These are phyloP conservation scores for Pestalotiopsis sp. DNA, from an alignment of 2,329 filamentous ascomycete genomes.

Conservation along the genomic window DNA sequence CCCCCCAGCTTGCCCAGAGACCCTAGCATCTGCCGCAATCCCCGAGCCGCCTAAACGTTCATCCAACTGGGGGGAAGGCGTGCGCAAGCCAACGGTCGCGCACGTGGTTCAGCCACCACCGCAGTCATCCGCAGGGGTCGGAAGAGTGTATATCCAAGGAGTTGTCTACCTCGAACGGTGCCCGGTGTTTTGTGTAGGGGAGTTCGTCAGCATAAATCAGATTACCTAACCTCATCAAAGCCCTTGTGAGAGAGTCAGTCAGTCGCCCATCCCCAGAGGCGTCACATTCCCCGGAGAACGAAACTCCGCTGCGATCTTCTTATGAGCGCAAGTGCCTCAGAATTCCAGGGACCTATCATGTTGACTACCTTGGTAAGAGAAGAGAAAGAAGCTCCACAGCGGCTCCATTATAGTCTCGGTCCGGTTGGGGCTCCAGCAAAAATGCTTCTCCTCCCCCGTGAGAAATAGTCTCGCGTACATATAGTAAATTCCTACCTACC, in stretches of 20 bases:
- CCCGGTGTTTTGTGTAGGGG: too few species aligned
- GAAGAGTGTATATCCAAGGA: constrained; percentile 3
- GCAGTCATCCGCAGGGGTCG: neutral
- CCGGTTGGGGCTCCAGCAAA: neutral
- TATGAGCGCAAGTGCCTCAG: neutral
- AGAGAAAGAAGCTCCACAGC: neutral
- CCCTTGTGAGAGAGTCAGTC: neutral
- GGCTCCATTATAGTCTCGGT: neutral
- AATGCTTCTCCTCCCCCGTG: neutral
- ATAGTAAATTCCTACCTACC: neutral
- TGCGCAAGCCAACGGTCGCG: neutral
- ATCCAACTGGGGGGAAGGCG: neutral
- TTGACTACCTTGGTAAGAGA: neutral
- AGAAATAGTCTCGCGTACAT: neutral
- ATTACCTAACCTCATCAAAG: neutral
- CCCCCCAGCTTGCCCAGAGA: neutral
- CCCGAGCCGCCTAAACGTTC: neutral
- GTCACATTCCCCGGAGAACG: neutral
- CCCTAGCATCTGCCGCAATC: neutral
- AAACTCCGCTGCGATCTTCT: neutral
- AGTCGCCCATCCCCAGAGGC: neutral
- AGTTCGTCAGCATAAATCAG: neutral
- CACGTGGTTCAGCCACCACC: neutral
- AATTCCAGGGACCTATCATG: neutral
- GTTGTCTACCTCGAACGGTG: too few species aligned